A percentile compares a stretch with the other conserved stretches of the same genome.
These are phyloP conservation scores for Jimgerdemannia lactiflua DNA, from an alignment of 192 early-diverging fungal genomes.

Conservation along the genomic window DNA sequence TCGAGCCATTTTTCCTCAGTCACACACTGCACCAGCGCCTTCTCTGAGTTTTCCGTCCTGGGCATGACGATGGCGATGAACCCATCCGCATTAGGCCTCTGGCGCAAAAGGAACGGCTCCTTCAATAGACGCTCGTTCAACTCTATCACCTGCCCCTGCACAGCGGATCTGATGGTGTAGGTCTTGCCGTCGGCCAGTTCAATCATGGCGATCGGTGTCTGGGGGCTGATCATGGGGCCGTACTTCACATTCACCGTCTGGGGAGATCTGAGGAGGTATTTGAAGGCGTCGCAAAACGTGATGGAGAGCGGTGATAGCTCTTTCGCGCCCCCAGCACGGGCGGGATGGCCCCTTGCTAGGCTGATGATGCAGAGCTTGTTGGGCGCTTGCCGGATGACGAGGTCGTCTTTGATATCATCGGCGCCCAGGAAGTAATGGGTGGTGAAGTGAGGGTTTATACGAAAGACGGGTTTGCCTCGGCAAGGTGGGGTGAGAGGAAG, in stretches of 20 bases:
- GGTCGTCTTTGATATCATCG: constrained; percentile 8
- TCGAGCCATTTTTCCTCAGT: constrained; percentile 5
- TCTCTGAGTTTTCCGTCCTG: constrained; percentile 13
- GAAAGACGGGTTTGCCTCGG: constrained; percentile 1
- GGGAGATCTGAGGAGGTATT: background rate
- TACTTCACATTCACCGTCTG: background rate
- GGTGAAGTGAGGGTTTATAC: constrained; percentile 17
- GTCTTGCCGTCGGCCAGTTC: background rate
- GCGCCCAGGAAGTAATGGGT: constrained; percentile 10
- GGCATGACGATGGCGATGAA: constrained; percentile 23
- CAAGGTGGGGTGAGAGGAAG: background rate
- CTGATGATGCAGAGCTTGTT: constrained; percentile 20
- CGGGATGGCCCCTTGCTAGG: constrained; percentile 11
- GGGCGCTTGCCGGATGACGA: constrained; percentile 20
- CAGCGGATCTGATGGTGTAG: constrained; percentile 6
- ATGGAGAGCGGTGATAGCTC: constrained; percentile 2
- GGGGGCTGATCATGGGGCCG: background rate
- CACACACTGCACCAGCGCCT: constrained; percentile 13
- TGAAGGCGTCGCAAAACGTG: background rate
- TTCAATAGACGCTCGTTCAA: constrained; percentile 8
- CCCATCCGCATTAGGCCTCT: constrained; percentile 13
- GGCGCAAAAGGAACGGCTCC: background rate
- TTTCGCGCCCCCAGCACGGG: background rate
- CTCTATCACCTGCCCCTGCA: constrained; percentile 11
- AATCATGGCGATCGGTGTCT: background rate